Conservation (phyloP, 768 basidiomycete species). For the Lentinus brumalis region DNA sequence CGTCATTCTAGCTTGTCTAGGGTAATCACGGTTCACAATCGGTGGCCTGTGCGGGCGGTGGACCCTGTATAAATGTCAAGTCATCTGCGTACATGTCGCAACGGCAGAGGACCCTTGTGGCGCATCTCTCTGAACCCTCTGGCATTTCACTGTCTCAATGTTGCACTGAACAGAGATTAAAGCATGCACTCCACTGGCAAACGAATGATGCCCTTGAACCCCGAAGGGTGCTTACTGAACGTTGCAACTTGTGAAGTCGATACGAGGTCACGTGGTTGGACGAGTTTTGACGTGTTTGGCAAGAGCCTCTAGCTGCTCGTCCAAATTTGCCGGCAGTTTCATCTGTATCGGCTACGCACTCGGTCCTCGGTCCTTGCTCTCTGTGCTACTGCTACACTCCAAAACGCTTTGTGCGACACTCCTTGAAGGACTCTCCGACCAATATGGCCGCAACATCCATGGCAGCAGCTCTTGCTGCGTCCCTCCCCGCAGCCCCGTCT, state of each 20-base stretch:
- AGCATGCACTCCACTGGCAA: too few relatives aligned
- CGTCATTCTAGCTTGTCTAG: too few relatives aligned
- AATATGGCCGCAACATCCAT: conserved; percentile 61
- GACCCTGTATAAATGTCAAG: too few relatives aligned
- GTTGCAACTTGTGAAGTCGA: not conserved
- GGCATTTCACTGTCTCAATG: too few relatives aligned
- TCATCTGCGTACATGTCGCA: too few relatives aligned
- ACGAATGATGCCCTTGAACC: too few relatives aligned
- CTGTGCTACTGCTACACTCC: not conserved
- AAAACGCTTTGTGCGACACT: not conserved
- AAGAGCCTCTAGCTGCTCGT: conserved; percentile 13
- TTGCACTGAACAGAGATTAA: too few relatives aligned
- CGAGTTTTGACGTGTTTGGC: conserved; percentile 25
- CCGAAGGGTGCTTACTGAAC: not conserved
- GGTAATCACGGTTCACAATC: too few relatives aligned
- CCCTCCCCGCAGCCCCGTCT: conserved; percentile 66
- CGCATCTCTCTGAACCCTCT: too few relatives aligned
- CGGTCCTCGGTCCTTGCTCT: not conserved
- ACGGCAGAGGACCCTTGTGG: too few relatives aligned
- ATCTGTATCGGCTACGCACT: not conserved
- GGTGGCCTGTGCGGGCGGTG: too few relatives aligned
- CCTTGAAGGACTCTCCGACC: not conserved
- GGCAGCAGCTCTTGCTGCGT: conserved; percentile 91
- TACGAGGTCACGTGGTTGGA: conserved; percentile 17
- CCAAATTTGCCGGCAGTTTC: conserved; percentile 3